Conservation (phyloP, 78 protist genomes). For the Pirum gemmata region DNA sequence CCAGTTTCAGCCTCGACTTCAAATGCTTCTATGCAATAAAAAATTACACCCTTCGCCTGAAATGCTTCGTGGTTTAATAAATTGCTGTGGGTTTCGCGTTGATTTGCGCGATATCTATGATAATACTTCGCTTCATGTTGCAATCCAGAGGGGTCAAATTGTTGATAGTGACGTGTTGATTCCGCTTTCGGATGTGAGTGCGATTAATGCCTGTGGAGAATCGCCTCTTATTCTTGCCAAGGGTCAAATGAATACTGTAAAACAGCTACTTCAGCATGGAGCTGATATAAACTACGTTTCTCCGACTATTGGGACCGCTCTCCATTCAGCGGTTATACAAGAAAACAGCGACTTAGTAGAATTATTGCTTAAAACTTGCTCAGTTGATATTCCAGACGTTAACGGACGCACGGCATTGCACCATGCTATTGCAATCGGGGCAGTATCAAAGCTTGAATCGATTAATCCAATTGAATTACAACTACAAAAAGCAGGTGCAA, state of each 20-base stretch:
- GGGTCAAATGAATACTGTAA: not conserved
- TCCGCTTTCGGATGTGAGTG: too few species aligned
- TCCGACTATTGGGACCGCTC: not conserved
- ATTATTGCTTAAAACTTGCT: not conserved
- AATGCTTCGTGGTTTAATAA: too few species aligned
- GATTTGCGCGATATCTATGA: too few species aligned
- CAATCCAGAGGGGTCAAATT: too few species aligned
- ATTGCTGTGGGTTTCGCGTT: too few species aligned
- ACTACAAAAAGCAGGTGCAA: conserved; percentile 19
- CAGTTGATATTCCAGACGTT: not conserved
- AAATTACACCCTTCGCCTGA: too few species aligned
- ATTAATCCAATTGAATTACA: conserved; percentile 14
- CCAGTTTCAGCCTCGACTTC: too few species aligned
- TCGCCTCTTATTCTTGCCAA: not conserved
- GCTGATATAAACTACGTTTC: not conserved
- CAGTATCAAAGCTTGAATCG: not conserved
- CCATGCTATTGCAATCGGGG: not conserved
- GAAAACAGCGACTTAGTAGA: not conserved
- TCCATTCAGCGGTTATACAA: not conserved
- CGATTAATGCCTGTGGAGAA: too few species aligned
- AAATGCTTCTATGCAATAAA: too few species aligned
- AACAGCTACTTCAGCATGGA: not conserved
- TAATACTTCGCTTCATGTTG: too few species aligned
- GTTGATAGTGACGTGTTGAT: too few species aligned
- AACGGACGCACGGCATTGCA: conserved; percentile 20